Conservation (phyloP, 768 basidiomycete genomes). For the Sutorius australiensis region DNA sequence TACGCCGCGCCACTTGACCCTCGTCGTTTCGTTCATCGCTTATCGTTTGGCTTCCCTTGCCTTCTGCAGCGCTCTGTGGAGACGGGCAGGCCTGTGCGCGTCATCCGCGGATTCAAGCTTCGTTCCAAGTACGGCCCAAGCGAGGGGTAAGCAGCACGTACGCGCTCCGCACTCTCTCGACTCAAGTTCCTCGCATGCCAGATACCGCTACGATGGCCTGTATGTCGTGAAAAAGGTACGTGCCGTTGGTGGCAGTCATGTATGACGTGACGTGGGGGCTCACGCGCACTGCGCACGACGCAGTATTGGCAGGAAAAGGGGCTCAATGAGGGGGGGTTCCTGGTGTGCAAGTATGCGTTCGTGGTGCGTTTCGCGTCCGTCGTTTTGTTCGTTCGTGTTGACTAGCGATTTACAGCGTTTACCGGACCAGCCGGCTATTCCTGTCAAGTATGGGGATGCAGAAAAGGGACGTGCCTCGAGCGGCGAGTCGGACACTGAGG, state of each 20-base stretch:
- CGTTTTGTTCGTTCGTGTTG: neutral
- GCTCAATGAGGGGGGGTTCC: constrained; percentile 59
- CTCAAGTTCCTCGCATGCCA: constrained; percentile 19
- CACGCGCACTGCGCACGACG: too few species aligned
- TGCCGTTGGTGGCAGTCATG: neutral
- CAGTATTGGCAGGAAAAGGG: constrained; percentile 78
- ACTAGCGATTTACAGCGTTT: constrained; percentile 19
- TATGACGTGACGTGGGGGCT: too few species aligned
- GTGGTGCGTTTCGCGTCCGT: constrained; percentile 44
- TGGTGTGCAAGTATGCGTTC: constrained; percentile 85
- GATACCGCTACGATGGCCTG: constrained; percentile 89
- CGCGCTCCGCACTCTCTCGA: neutral
- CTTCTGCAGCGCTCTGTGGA: constrained; percentile 62
- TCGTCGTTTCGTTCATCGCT: neutral
- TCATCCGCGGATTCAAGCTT: constrained; percentile 74
- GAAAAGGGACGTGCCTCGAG: neutral
- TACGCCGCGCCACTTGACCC: constrained; percentile 18
- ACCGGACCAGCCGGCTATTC: constrained; percentile 20
- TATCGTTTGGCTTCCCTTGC: neutral
- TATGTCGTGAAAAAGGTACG: constrained; percentile 72
- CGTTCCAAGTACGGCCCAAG: constrained; percentile 69
- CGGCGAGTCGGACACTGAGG: constrained; percentile 6
- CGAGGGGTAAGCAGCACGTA: constrained; percentile 53
- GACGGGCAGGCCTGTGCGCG: constrained; percentile 78
- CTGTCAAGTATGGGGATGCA: constrained; percentile 19